Base-by-base conservation (phyloP, 2,329 filamentous ascomycete genomes). In the Colletotrichum lindemuthianum region DNA sequence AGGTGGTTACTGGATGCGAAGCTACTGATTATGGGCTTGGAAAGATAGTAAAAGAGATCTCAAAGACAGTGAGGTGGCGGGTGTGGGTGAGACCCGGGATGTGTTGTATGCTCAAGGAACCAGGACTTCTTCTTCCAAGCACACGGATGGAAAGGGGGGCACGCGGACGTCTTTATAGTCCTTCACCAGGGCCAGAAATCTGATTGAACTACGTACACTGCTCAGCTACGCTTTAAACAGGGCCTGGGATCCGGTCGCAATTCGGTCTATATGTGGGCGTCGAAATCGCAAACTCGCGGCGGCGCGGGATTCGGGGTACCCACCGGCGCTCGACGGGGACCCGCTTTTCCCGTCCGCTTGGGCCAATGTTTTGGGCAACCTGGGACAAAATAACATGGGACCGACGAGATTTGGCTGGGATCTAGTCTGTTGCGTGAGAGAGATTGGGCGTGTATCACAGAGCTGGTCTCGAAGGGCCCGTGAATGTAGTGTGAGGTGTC, bases 271-370 rank as follows among this genome's bases (percentile, higher is more conserved):
- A 39, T 24, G 40, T 56, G 45, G 47, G 36, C 36, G 37, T 15
- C 24, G 41, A 33, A 41, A 48, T 56, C 63, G 24, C 24, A 24
- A 24, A 24, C 24, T 24, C 24, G 24, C 24, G 24, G 24, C 24
- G 63, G 63, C 51, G 58, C 63, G 63, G 63, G 36, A 63, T 65
- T 65, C 63, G 63, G 63, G 40, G 61, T 39, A 41, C 36, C 63
- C 63, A 52, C 63, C 16, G 24, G 24, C 8, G 9, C 24, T 48
- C 24, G 58, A 41, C 36, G 45, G 13, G 13, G 34, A 24, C 47
- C 47, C 63, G 36, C 51, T 41, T 65, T 63, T 61, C 47, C 61
- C 61, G 61, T 65, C 61, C 57, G 61, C 32, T 32, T 55, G 45
- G 40, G 37, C 49, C 61, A 60, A 51, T 6, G 9, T 34, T 8